Base-by-base conservation (phyloP, 352 stramenopile genomes). In the Phytophthora palmivora region DNA sequence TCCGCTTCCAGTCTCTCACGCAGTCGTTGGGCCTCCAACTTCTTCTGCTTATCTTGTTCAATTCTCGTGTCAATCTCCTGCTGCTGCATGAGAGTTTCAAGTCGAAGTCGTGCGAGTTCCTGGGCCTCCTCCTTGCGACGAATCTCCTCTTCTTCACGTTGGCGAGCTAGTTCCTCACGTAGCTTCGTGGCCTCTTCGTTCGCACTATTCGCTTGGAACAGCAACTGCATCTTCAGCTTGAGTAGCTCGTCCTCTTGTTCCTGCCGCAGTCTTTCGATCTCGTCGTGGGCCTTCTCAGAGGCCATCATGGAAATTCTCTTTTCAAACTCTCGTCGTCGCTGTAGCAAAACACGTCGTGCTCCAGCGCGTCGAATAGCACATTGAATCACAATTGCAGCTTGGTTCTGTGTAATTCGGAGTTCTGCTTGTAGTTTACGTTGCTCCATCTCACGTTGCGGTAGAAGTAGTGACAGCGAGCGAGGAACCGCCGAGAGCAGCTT, bases 261-360 rank as follows among this genome's bases (percentile, higher is more conserved):
- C 30, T 80, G 50, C 0, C 86, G 82, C 9, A 93, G 63, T 15
- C 76, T 72, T 50, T 91, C 86, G 47, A 95, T 95, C 68, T 93
- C 86, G 33, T 93, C 80, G 30, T 84, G 70, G 5, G 86, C 86
- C 48, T 93, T 92, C 53, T 92, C 86, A 1, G 79, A 90, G 3
- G 82, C 82, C 81, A 95, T 91, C 57, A 91, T 73, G 8, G 86
- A 91, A 39, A 95, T 87, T 7, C 86, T 67, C 37, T 84, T 80
- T 64, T 95, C 84, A 43, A 95, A 83, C n/a, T 91, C 82, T 9
- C 63, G 68, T 12, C 86, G 79, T n/a, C 72, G 72, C 19, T 70
- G 73, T 12, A 74, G 37, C 34, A 93, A 41, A 42, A 77, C 14
- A 0, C 68, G 69, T 14, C 74, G 56, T 7, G 84, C 86, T 8